Evolutionary conservation across 2,329 filamentous ascomycete species (phyloP).

Genomic region (Calonectria pteridis): DNA sequence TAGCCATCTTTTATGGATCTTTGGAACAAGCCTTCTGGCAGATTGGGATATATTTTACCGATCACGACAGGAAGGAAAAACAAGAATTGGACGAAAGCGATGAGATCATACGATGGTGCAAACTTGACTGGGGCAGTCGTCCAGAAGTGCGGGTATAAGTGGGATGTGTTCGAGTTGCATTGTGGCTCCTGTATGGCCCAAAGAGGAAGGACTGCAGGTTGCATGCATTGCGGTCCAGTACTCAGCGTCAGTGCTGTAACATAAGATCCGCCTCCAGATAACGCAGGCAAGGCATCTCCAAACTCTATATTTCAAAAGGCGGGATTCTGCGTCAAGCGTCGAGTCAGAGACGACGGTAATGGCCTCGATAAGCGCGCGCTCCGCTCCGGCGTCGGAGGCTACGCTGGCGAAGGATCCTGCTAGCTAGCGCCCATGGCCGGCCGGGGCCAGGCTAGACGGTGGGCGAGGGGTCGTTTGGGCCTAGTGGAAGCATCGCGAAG

Average conservation of each 20-base stretch:
- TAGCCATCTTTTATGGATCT: neutral
- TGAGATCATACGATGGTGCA: constrained; percentile 1
- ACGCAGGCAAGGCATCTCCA: neutral
- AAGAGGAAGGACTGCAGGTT: constrained; percentile 15
- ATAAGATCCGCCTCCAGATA: constrained; percentile 13
- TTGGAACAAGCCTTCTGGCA: neutral
- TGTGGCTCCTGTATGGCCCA: constrained; percentile 2
- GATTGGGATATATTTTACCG: neutral
- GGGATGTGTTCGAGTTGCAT: constrained; percentile 8
- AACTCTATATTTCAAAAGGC: neutral
- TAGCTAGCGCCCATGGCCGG: constrained; percentile 6
- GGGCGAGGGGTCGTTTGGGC: neutral
- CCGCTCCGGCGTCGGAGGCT: constrained; percentile 23
- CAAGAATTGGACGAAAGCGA: neutral
- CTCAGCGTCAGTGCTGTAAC: neutral
- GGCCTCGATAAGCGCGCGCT: constrained; percentile 19
- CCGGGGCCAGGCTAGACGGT: neutral
- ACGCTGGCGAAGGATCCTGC: neutral
- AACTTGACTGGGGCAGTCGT: neutral
- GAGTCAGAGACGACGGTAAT: constrained; percentile 11
- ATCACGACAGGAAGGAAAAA: neutral
- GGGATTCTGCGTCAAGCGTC: neutral
- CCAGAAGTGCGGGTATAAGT: constrained; percentile 10
- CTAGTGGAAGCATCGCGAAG: neutral
- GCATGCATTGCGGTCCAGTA: neutral